These are phyloP conservation scores for Calonectria hawksworthii DNA, from an alignment of 2,329 filamentous ascomycete genomes.

Conservation along the genomic window DNA sequence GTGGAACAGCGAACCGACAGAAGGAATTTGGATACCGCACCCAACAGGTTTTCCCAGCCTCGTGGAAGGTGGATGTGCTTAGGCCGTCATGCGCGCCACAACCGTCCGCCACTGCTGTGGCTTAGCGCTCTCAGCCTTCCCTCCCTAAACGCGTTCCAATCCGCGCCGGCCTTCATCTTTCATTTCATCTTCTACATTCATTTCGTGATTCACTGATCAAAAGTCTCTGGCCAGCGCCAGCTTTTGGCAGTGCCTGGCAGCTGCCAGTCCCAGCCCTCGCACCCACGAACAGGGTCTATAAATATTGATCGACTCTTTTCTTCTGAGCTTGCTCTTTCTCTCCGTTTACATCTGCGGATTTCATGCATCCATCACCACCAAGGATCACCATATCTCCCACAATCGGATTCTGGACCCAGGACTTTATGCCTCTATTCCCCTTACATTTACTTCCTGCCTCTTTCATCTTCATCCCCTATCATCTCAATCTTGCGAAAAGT, in stretches of 20 bases:
- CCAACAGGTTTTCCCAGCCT: constrained; percentile 48
- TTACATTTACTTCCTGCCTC: background rate
- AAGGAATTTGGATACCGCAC: constrained; percentile 33
- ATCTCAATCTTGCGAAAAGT: background rate
- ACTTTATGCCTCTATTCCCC: background rate
- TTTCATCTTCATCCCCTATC: background rate
- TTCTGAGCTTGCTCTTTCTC: background rate
- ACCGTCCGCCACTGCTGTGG: constrained; percentile 30
- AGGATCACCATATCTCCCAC: background rate
- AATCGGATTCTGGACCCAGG: background rate
- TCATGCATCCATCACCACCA: background rate
- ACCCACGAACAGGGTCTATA: background rate
- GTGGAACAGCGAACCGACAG: constrained; percentile 25
- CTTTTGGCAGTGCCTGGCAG: background rate
- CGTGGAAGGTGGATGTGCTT: constrained; percentile 22
- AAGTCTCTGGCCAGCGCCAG: background rate
- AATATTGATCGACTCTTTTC: background rate
- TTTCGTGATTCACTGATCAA: constrained; percentile 6
- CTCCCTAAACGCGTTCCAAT: constrained; percentile 11
- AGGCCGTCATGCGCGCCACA: constrained; percentile 29
- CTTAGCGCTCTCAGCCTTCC: constrained; percentile 40
- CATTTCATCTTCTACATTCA: background rate
- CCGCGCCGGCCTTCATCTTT: constrained; percentile 22
- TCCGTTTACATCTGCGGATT: background rate
- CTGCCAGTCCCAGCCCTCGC: background rate